phyloP scores from a whole-genome alignment of 352 stramenopile genomes.

The Vaucheria bursata region DNA sequence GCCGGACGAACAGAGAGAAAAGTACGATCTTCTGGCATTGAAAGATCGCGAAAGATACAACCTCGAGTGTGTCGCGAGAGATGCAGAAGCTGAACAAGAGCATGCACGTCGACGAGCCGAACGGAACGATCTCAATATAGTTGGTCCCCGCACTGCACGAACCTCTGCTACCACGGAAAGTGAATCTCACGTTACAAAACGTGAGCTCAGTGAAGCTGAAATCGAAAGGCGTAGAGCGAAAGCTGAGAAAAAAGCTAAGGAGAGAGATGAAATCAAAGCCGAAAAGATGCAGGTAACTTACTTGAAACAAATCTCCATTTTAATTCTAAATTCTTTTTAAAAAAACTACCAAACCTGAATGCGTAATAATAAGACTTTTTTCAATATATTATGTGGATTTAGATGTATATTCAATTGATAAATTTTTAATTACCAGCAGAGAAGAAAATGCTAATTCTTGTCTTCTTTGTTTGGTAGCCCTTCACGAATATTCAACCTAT shows the following conservation, averaged over 20 bases:
- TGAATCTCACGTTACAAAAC: neutral
- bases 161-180: neutral
- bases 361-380: too few species aligned
- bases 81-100: constrained; percentile 37
- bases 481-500: too few species aligned
- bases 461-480: too few species aligned
- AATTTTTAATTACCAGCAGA: too few species aligned
- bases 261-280: constrained; percentile 39
- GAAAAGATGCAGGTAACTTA: too few species aligned
- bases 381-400: too few species aligned
- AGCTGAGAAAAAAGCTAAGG: constrained; percentile 50
- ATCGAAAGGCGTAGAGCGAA: constrained; percentile 47
- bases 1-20: constrained; percentile 38
- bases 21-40: constrained; percentile 56
- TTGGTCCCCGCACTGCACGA: neutral
- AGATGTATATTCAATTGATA: too few species aligned
- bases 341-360: too few species aligned
- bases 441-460: too few species aligned
- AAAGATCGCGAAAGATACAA: constrained; percentile 51
- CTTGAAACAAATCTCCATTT: too few species aligned
- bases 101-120: constrained; percentile 15
- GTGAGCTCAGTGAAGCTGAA: constrained; percentile 51
- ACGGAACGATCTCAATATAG: constrained; percentile 1
- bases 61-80: constrained; percentile 57
- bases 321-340: too few species aligned